Conservation (phyloP, 306 rosid species). For the Cicer cuneatum region DNA sequence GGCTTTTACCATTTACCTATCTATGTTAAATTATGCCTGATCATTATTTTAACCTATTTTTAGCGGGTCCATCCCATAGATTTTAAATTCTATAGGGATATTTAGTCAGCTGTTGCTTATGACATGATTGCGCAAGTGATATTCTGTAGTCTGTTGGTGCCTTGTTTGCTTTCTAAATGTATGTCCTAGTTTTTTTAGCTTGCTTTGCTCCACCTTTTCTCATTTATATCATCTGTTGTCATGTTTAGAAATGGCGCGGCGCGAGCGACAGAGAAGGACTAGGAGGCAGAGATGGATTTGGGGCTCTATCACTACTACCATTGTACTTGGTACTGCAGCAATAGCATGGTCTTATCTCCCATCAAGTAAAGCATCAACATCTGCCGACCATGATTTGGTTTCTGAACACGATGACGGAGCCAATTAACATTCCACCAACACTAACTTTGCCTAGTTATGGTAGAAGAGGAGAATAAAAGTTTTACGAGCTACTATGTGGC, state of each 20-base stretch:
- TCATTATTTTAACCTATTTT: slow-evolving; percentile 6
- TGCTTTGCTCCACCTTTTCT: slow-evolving; percentile 15
- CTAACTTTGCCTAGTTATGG: slow-evolving; percentile 45
- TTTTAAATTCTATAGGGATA: background rate
- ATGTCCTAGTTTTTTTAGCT: slow-evolving; percentile 20
- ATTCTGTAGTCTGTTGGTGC: slow-evolving; percentile 8
- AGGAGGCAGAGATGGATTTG: slow-evolving; percentile 89
- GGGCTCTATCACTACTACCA: slow-evolving; percentile 78
- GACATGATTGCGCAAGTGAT: background rate
- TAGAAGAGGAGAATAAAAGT: slow-evolving; percentile 63
- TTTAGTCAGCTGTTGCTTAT: background rate
- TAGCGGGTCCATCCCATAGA: background rate
- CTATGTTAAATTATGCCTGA: background rate
- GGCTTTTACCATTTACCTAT: slow-evolving; percentile 4
- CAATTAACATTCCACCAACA: slow-evolving; percentile 48
- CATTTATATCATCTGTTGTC: slow-evolving; percentile 31
- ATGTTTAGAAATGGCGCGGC: slow-evolving; percentile 74
- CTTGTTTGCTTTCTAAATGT: slow-evolving; percentile 28
- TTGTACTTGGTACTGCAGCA: slow-evolving; percentile 70
- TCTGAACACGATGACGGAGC: slow-evolving; percentile 53
- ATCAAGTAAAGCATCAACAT: slow-evolving; percentile 54
- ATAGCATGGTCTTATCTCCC: slow-evolving; percentile 83
- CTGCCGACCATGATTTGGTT: slow-evolving; percentile 45
- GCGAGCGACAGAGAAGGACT: slow-evolving; percentile 70
- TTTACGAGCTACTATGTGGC: slow-evolving; percentile 53